Evolutionary conservation across 768 basidiomycete genomes (phyloP).

Genomic region (Gloeophyllum trabeum): DNA sequence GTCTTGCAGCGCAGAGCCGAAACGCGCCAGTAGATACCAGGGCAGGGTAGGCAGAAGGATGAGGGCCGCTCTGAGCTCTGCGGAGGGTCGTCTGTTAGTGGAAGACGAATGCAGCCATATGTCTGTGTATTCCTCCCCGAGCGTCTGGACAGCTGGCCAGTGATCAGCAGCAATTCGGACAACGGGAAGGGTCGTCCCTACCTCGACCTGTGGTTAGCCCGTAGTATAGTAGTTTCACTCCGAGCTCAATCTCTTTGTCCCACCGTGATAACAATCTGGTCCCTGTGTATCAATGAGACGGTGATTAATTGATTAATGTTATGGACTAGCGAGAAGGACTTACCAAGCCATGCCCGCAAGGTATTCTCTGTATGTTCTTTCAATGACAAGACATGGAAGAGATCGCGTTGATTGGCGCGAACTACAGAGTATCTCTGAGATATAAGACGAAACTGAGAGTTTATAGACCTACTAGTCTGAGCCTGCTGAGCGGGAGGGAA

Average conservation of each 20-base stretch:
- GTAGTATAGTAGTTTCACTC: conserved; percentile 60
- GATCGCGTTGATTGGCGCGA: conserved; percentile 75
- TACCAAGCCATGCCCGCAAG: conserved; percentile 70
- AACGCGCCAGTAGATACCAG: conserved; percentile 45
- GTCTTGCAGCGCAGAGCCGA: conserved; percentile 24
- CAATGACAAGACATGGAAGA: conserved; percentile 65
- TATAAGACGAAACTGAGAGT: not conserved
- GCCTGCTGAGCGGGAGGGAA: conserved; percentile 78
- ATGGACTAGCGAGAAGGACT: conserved; percentile 9
- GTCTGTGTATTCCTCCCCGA: conserved; percentile 89
- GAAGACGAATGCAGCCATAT: conserved; percentile 60
- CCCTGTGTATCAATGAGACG: conserved; percentile 31
- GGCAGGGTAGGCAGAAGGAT: conserved; percentile 61
- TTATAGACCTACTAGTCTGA: conserved; percentile 75
- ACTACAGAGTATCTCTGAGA: conserved; percentile 31
- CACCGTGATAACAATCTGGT: conserved; percentile 72
- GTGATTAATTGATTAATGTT: not conserved
- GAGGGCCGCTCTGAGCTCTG: conserved; percentile 33
- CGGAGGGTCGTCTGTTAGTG: conserved; percentile 31
- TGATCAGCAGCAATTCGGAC: not conserved
- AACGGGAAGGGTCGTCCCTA: conserved; percentile 17
- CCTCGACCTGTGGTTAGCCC: conserved; percentile 68
- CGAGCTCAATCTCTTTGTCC: conserved; percentile 70
- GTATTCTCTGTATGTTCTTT: conserved; percentile 69
- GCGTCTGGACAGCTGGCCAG: conserved; percentile 56